Conservation (phyloP, 345 rosid species). For the Aquilaria yunnanensis region DNA sequence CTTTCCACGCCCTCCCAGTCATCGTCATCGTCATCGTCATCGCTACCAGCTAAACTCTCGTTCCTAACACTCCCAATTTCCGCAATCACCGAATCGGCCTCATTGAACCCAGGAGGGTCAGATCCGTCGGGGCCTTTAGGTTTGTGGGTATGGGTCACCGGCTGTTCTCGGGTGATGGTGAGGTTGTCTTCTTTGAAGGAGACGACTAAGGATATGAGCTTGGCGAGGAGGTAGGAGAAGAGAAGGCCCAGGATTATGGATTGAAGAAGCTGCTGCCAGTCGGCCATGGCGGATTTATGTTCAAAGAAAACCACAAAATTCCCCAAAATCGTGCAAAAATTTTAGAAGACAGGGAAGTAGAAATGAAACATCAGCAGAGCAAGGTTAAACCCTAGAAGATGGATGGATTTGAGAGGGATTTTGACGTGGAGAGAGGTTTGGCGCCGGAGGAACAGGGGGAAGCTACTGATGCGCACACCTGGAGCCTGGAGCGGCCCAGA, state of each 20-base stretch:
- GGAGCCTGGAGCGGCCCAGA: no score
- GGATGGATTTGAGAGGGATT: neutral
- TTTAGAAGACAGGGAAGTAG: neutral
- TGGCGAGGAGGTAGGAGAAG: constrained; percentile 89
- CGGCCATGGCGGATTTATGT: constrained; percentile 37
- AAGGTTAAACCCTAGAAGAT: neutral
- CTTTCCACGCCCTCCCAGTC: constrained; percentile 98
- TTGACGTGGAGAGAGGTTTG: constrained; percentile 2
- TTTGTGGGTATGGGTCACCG: constrained; percentile 15
- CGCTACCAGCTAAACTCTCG: constrained; percentile 41
- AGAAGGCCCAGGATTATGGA: constrained; percentile 70
- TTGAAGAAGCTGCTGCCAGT: constrained; percentile 73
- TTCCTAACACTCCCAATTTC: constrained; percentile 76
- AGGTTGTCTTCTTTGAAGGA: constrained; percentile 80
- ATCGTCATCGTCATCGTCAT: constrained; percentile 40
- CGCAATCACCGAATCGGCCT: constrained; percentile 56
- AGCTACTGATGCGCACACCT: neutral
- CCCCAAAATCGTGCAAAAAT: constrained; percentile 1
- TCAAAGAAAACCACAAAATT: constrained; percentile 12
- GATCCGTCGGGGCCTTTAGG: constrained; percentile 9
- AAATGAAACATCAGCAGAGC: constrained; percentile 2
- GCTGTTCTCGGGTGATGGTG: constrained; percentile 37
- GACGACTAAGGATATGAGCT: constrained; percentile 75
- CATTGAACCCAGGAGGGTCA: constrained; percentile 26
- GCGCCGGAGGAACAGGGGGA: constrained; percentile 20